Base-by-base conservation (phyloP, 2,329 filamentous ascomycete species). In the Pseudomassariella vexata region DNA sequence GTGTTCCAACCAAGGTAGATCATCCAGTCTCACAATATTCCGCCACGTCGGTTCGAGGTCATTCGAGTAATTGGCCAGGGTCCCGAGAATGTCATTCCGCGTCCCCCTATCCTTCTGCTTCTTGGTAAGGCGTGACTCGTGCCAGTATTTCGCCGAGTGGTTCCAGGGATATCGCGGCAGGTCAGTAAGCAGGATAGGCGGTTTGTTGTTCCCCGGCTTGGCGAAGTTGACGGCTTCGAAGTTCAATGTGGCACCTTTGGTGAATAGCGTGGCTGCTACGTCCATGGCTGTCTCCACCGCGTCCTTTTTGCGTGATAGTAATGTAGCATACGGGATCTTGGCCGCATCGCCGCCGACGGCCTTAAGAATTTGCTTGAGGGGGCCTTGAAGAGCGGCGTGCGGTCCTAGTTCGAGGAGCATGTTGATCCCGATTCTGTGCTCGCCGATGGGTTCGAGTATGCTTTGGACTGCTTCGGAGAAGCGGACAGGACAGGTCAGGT, bases 1-100 rank as follows among this genome's bases (percentile, higher is more conserved):
- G 41, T 78, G 69, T 26, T 69, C 62, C 5, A 76, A 58, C 60
- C 78, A 81, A 2, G 79, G 70, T 0, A 71, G 45, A 35, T 72
- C 66, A 23, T 69, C 64, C 1, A 64, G 41, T 9, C 58, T 57
- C 19, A 73, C 45, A 16, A 66, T 57, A 36, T 68, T 70, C 22
- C 68, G 56, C 69, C 69, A 73, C 1, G 55, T 63, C 0, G 65
- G 65, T 42, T 69, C 63, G 3, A 62, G 40, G 8, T 66, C 62
- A 28, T 53, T 68, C 10, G 57, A 67, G 27, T 59, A 59, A 37
- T 63, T 59, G 9, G 62, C 63, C 16, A 63, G 45, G 2, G 59
- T 52, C 5, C 70, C 70, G 3, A 73, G 55, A 3, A 73, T 52
- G 22, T 71, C 66, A 35, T 64, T 65, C 2, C 64, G 56, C 15